Evolutionary conservation across 192 early-diverging fungal genomes (phyloP), one percentile per base, ranked within the genome.

Genomic region (Coemansia sp.): DNA sequence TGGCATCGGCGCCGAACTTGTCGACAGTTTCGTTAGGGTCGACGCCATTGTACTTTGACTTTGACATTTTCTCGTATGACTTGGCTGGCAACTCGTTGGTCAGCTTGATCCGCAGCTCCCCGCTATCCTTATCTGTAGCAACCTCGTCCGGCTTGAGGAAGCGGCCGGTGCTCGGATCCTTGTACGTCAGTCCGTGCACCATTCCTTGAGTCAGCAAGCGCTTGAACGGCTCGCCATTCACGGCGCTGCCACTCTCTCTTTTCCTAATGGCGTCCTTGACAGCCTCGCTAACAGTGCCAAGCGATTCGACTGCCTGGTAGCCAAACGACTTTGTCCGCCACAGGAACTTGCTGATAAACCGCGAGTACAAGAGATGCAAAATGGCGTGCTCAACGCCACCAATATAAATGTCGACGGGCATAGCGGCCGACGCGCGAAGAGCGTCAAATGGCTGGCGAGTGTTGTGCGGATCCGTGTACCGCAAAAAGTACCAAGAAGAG

Each of bases 321-420:
- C 69, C 66, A 56, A 76, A 87, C 14, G 83, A 65, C 7, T 84
- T 84, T 9, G 85, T 81, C 55, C 87, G 86, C 82, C 76, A 85
- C 48, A 95, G 62, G 59, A 95, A 93, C 76, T 95, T 95, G 57
- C 85, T 86, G 43, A 98, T 84, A 69, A 96, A 98, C 12, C 96
- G 88, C 33, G 94, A 88, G 71, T 98, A 98, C 35, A 98, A 82
- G 13, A 98, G 81, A 73, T 98, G 96, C 84, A 96, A 69, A 58
- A 95, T 96, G 5, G 95, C 88, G 65, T 98, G 96, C 66, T 98
- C 96, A 0, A 94, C 86, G 3, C 96, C 96, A 37, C 96, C 96
- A 67, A 98, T 88, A 75, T 98, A 98, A 6, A 96, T 74, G 68
- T 96, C 93, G 0, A 96, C 93, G 9, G 96, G 96, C 63, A 94